These are phyloP conservation scores for Aspergillus cejpii DNA, from an alignment of 2,329 filamentous ascomycete species.

Conservation along the genomic window DNA sequence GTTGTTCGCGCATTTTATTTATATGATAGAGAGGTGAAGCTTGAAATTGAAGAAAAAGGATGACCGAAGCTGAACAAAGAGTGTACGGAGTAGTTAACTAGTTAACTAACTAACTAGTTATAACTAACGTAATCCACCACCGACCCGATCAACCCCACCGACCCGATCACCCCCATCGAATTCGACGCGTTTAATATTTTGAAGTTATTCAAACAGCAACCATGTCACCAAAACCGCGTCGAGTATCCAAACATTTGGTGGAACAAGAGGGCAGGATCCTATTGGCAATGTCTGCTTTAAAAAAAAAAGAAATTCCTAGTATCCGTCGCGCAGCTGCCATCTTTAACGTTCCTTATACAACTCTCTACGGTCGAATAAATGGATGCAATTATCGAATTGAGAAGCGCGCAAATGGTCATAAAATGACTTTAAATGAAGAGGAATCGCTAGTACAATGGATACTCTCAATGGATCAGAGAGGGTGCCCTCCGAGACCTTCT, in stretches of 20 bases:
- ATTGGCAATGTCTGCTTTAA: slow-evolving; percentile 1
- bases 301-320: neutral
- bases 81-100: too few relatives aligned
- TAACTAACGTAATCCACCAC: too few relatives aligned
- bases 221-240: slow-evolving; percentile 2
- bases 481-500: neutral
- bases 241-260: neutral
- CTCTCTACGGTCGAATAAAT: neutral
- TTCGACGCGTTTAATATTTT: neutral
- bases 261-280: neutral
- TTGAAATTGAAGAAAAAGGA: too few relatives aligned
- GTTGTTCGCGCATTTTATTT: too few relatives aligned
- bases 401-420: neutral
- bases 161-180: too few relatives aligned
- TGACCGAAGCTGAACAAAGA: too few relatives aligned
- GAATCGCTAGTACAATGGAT: slow-evolving; percentile 2
- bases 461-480: neutral
- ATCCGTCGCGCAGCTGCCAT: neutral
- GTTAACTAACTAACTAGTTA: too few relatives aligned
- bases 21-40: too few relatives aligned
- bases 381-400: neutral
- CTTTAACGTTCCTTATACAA: neutral
- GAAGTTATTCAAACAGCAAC: slow-evolving; percentile 1
- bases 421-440: neutral
- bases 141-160: too few relatives aligned